Percentiles rank a stretch among this genome's conserved stretches.
phyloP scores from a whole-genome alignment of 805 yeast genomes.

The Candida vartiovaarae region DNA sequence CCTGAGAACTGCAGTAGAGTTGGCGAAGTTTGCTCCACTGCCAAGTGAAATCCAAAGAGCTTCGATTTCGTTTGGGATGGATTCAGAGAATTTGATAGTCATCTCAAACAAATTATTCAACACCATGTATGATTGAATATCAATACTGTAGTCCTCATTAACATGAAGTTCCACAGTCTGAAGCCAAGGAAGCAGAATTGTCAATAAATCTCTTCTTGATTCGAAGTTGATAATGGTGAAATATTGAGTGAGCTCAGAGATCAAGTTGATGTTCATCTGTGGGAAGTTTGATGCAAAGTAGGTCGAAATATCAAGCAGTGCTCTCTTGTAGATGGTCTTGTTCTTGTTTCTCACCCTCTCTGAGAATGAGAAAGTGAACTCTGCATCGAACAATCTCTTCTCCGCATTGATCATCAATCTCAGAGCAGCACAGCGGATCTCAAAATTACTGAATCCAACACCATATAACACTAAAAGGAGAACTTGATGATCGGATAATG shows the following conservation, averaged over 20 bases:
- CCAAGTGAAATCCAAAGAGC: constrained; percentile 96
- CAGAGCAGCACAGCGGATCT: constrained; percentile 67
- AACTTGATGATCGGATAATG: constrained; percentile 54
- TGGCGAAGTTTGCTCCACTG: constrained; percentile 56
- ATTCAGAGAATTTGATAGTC: constrained; percentile 68
- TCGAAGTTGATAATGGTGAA: constrained; percentile 52
- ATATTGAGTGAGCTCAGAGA: constrained; percentile 66
- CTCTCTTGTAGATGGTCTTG: constrained; percentile 79
- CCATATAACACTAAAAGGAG: constrained; percentile 73
- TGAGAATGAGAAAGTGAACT: constrained; percentile 48
- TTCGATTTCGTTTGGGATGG: constrained; percentile 80
- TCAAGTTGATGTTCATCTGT: constrained; percentile 51
- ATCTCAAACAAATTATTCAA: constrained; percentile 76
- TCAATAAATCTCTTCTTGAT: constrained; percentile 69
- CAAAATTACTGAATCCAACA: constrained; percentile 63
- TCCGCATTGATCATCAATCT: constrained; percentile 65
- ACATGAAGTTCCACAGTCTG: constrained; percentile 63
- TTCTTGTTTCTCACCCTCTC: constrained; percentile 71
- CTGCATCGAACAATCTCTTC: constrained; percentile 44
- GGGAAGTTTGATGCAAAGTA: constrained; percentile 58
- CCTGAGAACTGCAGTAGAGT: constrained; percentile 64
- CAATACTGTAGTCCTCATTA: constrained; percentile 32
- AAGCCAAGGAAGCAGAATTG: constrained; percentile 89
- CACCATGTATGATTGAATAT: constrained; percentile 52
- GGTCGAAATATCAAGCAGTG: constrained; percentile 71